Evolutionary conservation across 306 rosid genomes (phyloP), one percentile per base, ranked within the genome.

Genomic region (Vigna nakashimae): DNA sequence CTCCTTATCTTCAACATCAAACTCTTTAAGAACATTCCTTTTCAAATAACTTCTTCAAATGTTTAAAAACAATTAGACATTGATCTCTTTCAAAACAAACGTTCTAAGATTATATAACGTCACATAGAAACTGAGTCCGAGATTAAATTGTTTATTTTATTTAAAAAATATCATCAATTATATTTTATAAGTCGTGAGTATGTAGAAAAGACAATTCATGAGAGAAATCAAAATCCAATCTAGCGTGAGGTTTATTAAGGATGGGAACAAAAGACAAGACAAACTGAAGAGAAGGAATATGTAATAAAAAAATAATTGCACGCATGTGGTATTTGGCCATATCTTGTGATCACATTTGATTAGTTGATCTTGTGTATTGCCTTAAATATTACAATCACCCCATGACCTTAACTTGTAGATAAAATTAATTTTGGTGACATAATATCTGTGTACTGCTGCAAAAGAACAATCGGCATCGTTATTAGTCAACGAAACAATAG

Each of bases 401-500:
- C 9, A 49, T 22, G 28, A 45, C 56, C 17, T 20, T 67, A 65
- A 66, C 68, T 34, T 45, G 0, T 36, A 52, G 63, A 65, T 67
- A 65, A 17, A 32, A n/a, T 51, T 66, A 72, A 66, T 65, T 30
- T 20, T 43, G 55, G 69, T 45, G 20, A 73, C 84, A 65, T 36
- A 48, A 58, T 68, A 26, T 24, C 26, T 48, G 15, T 14, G 56
- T 22, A 67, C 17, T 69, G 18, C 38, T 46, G 2, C 58, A 81
- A 26, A 74, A 38, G 66, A 69, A 49, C 59, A 24, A 75, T 60
- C 22, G 14, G 12, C 34, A 75, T 52, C 7, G 42, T 79, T 60
- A 32, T 36, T 32, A 69, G 63, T 60, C 78, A 43, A 81, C 42
- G 58, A 46, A 75, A 68, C 45, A 49, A 60, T 55, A 53, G 66